A percentile compares a stretch with the other conserved stretches of the same genome.
These are phyloP conservation scores for Pseudogymnoascus sp. DNA, from an alignment of 2,329 filamentous ascomycete genomes.

Conservation along the genomic window DNA sequence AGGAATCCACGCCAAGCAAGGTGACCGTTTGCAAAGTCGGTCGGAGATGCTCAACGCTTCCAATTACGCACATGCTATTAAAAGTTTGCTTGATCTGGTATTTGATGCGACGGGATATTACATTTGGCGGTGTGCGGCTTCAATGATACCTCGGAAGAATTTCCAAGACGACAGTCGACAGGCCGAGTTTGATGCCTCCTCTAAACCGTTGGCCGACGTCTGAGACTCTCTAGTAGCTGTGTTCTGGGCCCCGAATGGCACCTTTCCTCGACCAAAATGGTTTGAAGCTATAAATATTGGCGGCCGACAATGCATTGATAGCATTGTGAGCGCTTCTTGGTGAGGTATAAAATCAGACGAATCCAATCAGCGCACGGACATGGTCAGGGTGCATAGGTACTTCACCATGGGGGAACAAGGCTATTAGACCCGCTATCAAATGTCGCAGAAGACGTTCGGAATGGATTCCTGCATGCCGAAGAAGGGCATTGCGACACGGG, in stretches of 20 bases:
- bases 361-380: constrained; percentile 4
- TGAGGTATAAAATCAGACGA: constrained; percentile 7
- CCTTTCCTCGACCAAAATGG: constrained; percentile 1
- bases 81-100: constrained; percentile 5
- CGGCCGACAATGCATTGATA: neutral
- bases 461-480: constrained; percentile 6
- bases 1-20: constrained; percentile 7
- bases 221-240: neutral
- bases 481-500: constrained; percentile 6
- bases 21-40: constrained; percentile 5
- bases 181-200: neutral
- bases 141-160: constrained; percentile 1
- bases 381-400: neutral
- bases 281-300: constrained; percentile 4
- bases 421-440: neutral
- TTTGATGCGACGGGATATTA: constrained; percentile 3
- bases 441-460: neutral
- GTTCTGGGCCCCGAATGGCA: neutral
- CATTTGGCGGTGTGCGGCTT: constrained; percentile 6
- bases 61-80: neutral
- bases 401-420: neutral
- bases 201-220: neutral
- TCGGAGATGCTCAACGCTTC: neutral
- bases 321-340: neutral
- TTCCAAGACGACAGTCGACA: constrained; percentile 1